Percentiles rank a stretch among this genome's conserved stretches.
Conservation (phyloP, 2,329 filamentous ascomycete genomes). For the Teratosphaeria viscida region DNA sequence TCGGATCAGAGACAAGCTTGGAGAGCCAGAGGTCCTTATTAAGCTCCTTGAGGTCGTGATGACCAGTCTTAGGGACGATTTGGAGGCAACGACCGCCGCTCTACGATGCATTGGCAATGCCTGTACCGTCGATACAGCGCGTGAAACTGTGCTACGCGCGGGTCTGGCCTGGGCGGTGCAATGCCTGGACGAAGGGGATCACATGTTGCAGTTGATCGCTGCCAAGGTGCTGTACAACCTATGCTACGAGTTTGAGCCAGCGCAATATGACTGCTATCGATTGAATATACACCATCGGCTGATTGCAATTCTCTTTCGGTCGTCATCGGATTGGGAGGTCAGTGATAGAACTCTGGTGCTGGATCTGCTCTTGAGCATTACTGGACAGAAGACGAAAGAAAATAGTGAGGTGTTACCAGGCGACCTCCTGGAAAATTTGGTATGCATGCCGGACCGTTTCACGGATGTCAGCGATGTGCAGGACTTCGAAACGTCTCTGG, state of each 20-base stretch:
- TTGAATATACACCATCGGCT: slow-evolving; percentile 10
- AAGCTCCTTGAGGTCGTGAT: slow-evolving; percentile 7
- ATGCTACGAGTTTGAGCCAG: slow-evolving; percentile 26
- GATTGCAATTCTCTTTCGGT: slow-evolving; percentile 6
- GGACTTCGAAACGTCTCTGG: slow-evolving; percentile 13
- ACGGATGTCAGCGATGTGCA: slow-evolving; percentile 7
- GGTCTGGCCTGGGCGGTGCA: slow-evolving; percentile 9
- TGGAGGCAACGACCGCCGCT: slow-evolving; percentile 6
- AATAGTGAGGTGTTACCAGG: slow-evolving; percentile 6
- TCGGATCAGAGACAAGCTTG: slow-evolving; percentile 8
- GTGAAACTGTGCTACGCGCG: neutral
- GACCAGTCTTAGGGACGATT: neutral
- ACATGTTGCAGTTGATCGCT: slow-evolving; percentile 11
- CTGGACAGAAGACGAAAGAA: slow-evolving; percentile 11
- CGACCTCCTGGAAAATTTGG: slow-evolving; percentile 5
- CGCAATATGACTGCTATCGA: slow-evolving; percentile 15
- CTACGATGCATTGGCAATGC: slow-evolving; percentile 25
- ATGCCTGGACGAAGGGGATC: slow-evolving; percentile 7
- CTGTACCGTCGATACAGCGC: slow-evolving; percentile 15
- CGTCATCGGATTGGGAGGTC: neutral
- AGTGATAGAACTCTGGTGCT: slow-evolving; percentile 4
- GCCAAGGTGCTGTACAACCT: slow-evolving; percentile 36
- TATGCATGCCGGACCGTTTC: slow-evolving; percentile 5
- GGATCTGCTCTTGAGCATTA: slow-evolving; percentile 20
- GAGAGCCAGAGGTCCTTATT: slow-evolving; percentile 5